phyloP scores from a whole-genome alignment of 164 flowering plant species.

The Piper longum region DNA sequence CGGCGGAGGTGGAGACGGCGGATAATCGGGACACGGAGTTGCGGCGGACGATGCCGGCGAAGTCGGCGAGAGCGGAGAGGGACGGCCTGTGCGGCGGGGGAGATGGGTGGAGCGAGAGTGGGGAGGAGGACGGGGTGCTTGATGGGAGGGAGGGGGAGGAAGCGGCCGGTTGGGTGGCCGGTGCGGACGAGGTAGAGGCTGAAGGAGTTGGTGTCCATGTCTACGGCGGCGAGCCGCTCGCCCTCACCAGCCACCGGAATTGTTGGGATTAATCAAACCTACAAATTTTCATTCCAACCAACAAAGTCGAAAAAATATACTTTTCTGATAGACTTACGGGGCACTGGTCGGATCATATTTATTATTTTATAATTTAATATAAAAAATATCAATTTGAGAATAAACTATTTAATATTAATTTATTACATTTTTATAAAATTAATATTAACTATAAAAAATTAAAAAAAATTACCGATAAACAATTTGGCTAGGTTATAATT shows the following conservation, averaged over 20 bases:
- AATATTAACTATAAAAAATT: no score
- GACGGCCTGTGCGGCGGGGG: neutral
- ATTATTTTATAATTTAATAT: no score
- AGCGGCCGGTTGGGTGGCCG: constrained; percentile 36
- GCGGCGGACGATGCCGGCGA: constrained; percentile 17
- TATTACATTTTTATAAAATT: no score
- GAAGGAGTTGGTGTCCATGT: constrained; percentile 81
- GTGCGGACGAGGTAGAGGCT: constrained; percentile 40
- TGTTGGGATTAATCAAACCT: neutral
- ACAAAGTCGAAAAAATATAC: no score
- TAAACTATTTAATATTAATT: no score
- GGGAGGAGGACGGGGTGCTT: constrained; percentile 37
- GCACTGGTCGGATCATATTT: no score
- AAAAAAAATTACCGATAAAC: no score
- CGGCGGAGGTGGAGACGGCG: constrained; percentile 53
- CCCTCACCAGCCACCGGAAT: constrained; percentile 23
- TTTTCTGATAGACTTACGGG: no score
- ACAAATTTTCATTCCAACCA: neutral
- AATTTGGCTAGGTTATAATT: no score
- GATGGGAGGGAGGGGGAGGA: constrained; percentile 32
- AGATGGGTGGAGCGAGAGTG: neutral
- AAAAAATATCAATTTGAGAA: no score
- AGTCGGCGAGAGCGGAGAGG: constrained; percentile 26
- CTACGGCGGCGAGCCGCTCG: constrained; percentile 50
- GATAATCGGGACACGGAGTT: constrained; percentile 14